These are phyloP conservation scores for Macrolepiota fuliginosa DNA, from an alignment of 768 basidiomycete species.

Conservation along the genomic window DNA sequence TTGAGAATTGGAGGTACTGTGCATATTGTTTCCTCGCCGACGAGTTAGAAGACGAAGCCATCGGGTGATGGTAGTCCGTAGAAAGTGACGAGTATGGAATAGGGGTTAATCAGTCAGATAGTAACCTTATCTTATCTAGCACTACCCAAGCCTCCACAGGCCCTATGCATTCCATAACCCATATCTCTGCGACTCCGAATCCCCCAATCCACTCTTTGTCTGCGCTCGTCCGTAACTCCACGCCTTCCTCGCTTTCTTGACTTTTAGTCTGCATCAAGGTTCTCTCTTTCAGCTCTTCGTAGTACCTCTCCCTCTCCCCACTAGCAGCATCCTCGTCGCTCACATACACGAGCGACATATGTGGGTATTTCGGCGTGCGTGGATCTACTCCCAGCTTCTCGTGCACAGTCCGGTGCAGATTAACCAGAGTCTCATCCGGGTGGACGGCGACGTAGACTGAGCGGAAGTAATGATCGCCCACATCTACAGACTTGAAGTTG, in stretches of 20 bases:
- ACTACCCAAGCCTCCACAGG: constrained; percentile 59
- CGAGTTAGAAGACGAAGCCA: background rate
- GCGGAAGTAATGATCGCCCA: constrained; percentile 65
- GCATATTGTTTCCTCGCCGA: background rate
- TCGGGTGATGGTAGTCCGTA: background rate
- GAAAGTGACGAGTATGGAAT: background rate
- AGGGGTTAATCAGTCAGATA: constrained; percentile 6
- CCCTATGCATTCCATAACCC: constrained; percentile 59
- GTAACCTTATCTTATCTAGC: constrained; percentile 29
- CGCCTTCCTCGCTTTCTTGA: constrained; percentile 26
- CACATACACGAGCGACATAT: constrained; percentile 75
- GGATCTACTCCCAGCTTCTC: constrained; percentile 34
- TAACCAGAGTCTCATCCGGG: constrained; percentile 40
- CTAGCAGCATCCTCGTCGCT: constrained; percentile 55
- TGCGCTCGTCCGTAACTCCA: constrained; percentile 29
- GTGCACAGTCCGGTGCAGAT: constrained; percentile 49
- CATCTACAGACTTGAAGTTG: constrained; percentile 51
- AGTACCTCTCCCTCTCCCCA: constrained; percentile 48
- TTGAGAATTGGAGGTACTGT: constrained; percentile 7
- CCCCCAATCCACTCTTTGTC: constrained; percentile 35
- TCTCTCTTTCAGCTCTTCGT: constrained; percentile 35
- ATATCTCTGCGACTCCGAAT: constrained; percentile 50
- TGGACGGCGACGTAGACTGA: constrained; percentile 61
- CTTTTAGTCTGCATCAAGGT: background rate
- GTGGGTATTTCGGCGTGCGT: constrained; percentile 60